Percentiles rank a stretch among this genome's conserved stretches.
Conservation (phyloP, 495 filamentous ascomycete genomes). For the Trichoderma erinaceum region DNA sequence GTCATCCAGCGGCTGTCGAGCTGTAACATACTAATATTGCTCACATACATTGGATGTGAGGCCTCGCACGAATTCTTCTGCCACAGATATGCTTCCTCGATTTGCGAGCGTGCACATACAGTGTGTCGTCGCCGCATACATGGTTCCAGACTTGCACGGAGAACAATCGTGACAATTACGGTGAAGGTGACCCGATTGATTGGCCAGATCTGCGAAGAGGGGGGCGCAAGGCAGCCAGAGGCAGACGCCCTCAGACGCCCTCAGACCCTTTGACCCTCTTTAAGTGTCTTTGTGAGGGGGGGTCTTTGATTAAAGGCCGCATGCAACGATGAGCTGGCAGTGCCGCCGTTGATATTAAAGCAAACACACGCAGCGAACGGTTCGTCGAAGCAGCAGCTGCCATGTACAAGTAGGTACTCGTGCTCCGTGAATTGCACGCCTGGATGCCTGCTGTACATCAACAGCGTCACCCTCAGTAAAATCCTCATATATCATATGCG, state of each 20-base stretch:
- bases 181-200: constrained; percentile 22
- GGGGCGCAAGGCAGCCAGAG: constrained; percentile 41
- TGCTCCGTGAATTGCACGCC: constrained; percentile 6
- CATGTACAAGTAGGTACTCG: constrained; percentile 1
- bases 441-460: neutral
- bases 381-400: constrained; percentile 14
- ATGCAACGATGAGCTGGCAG: constrained; percentile 91
- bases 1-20: constrained; percentile 1
- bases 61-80: neutral
- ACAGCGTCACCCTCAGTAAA: neutral
- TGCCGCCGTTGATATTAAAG: constrained; percentile 52
- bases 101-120: neutral
- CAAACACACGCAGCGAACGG: constrained; percentile 30
- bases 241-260: constrained; percentile 37
- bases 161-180: constrained; percentile 13
- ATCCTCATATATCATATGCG: neutral
- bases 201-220: constrained; percentile 31
- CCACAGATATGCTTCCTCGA: neutral
- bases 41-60: constrained; percentile 1
- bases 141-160: constrained; percentile 7
- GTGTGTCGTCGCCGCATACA: constrained; percentile 1
- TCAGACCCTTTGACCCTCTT: constrained; percentile 14
- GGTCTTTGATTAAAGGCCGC: constrained; percentile 18
- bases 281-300: neutral
- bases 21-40: neutral